Evolutionary conservation across 345 rosid species (phyloP).

Genomic region (Conringia planisiliqua): DNA sequence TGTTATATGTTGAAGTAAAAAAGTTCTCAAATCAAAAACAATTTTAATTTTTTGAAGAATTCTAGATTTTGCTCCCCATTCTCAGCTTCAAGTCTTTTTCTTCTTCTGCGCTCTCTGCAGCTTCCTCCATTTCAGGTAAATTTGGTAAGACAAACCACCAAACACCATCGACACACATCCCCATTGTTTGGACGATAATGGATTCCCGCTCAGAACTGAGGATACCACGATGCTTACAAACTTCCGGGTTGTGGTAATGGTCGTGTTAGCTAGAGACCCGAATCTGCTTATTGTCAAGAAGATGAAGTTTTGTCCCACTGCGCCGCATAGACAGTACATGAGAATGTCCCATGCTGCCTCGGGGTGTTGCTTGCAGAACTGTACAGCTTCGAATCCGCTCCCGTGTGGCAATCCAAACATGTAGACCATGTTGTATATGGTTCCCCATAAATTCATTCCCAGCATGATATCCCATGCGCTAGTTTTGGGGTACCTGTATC

Average conservation of each 20-base stretch:
- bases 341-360: slow-evolving; percentile 94
- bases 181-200: slow-evolving; percentile 87
- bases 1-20: background rate
- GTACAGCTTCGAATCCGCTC: slow-evolving; percentile 72
- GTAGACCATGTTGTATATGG: slow-evolving; percentile 83
- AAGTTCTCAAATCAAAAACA: slow-evolving; percentile 13
- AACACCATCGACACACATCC: slow-evolving; percentile 91
- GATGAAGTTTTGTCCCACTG: slow-evolving; percentile 96
- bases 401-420: slow-evolving; percentile 88
- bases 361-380: slow-evolving; percentile 87
- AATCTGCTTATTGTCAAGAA: slow-evolving; percentile 91
- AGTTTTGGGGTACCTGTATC: slow-evolving; percentile 65
- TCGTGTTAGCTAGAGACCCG: slow-evolving; percentile 93
- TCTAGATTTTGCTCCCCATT: background rate
- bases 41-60: background rate
- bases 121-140: slow-evolving; percentile 89
- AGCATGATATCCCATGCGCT: slow-evolving; percentile 97
- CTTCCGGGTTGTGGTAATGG: slow-evolving; percentile 94
- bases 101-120: slow-evolving; percentile 77
- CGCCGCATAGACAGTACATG: slow-evolving; percentile 90
- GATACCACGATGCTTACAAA: slow-evolving; percentile 94
- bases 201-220: slow-evolving; percentile 85
- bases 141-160: slow-evolving; percentile 95
- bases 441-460: slow-evolving; percentile 98
- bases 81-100: slow-evolving; percentile 54